A percentile compares a stretch with the other conserved stretches of the same genome.
Conservation (phyloP, 768 basidiomycete species). For the Chalciporus piperatus region DNA sequence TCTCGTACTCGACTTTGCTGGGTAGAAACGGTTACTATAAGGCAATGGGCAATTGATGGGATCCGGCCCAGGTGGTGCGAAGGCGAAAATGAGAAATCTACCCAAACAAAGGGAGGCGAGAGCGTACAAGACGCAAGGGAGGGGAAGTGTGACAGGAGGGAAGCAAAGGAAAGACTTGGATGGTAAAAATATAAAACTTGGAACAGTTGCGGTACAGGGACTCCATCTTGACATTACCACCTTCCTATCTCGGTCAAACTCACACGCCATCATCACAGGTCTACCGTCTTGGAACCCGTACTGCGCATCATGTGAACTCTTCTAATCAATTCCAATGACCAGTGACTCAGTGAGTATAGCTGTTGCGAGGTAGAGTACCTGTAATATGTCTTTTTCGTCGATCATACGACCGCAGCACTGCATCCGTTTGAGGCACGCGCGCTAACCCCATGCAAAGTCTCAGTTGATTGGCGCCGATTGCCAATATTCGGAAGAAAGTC, state of each 20-base stretch:
- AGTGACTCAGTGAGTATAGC: too few relatives aligned
- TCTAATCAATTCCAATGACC: too few relatives aligned
- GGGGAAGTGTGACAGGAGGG: not conserved
- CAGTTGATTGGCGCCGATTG: too few relatives aligned
- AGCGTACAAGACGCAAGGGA: not conserved
- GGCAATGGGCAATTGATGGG: conserved; percentile 7
- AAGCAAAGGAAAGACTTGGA: not conserved
- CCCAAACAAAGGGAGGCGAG: conserved; percentile 7
- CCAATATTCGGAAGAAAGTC: too few relatives aligned
- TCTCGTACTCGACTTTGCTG: not conserved
- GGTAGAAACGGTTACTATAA: conserved; percentile 13
- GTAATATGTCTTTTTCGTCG: too few relatives aligned
- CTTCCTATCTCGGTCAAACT: conserved; percentile 12
- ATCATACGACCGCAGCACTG: too few relatives aligned
- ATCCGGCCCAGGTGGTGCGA: conserved; percentile 10
- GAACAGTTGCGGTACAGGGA: not conserved
- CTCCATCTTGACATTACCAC: conserved; percentile 3
- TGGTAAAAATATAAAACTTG: not conserved
- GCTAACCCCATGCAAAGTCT: too few relatives aligned
- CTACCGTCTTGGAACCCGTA: too few relatives aligned
- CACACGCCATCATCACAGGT: conserved; percentile 14
- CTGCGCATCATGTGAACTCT: too few relatives aligned
- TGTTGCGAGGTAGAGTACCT: too few relatives aligned
- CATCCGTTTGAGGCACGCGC: too few relatives aligned
- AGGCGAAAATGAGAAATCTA: conserved; percentile 7